Evolutionary conservation across 177 flowering plant species (phyloP), one percentile per base, ranked within the genome.

Genomic region (Vitis hybrid): DNA sequence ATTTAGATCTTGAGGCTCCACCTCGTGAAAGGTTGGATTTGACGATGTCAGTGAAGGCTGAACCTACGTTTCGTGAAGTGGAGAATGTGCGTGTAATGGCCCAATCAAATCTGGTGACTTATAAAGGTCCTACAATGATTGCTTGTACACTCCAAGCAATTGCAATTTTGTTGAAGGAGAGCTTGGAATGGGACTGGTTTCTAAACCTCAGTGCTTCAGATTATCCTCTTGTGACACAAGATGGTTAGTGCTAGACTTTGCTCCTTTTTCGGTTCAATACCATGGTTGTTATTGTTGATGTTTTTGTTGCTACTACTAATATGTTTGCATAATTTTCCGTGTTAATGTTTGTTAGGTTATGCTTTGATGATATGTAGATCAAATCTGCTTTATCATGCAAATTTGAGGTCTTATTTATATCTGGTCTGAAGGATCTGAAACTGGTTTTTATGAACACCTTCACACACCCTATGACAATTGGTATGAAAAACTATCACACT

Each of bases 171-270:
- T 75, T 96, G 77, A 96, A 79, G 83, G 96, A 90, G 78, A 83
- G 88, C 69, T 63, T 69, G 68, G 83, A 83, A 32, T 96, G 99
- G 99, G 97, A 94, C 70, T 96, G 99, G 98, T 96, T 96, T 79
- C 87, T 96, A 48, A 96, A 96, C 70, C 93, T 96, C 72, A 94
- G 99, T 72, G 98, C 99, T 66, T 92, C 99, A 2, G 98, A 96
- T 85, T 96, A 96, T 87, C 99, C 99, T 61, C 95, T 96, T 21
- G 83, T 94, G 77, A 90, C 97, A 24, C 99, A 92, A 86, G 99
- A 96, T 81, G 99, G 98, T 96, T 19, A 85, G 94, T 85, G 7
- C 40, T 46, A 1, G 35, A 58, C 9, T 60, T 27, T 46, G 18
- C 49, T 73, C 11, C 21, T 56, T 46, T 8, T 59, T 19, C 14